Base-by-base conservation (phyloP, 345 rosid genomes). In the Citrus hindsii region DNA sequence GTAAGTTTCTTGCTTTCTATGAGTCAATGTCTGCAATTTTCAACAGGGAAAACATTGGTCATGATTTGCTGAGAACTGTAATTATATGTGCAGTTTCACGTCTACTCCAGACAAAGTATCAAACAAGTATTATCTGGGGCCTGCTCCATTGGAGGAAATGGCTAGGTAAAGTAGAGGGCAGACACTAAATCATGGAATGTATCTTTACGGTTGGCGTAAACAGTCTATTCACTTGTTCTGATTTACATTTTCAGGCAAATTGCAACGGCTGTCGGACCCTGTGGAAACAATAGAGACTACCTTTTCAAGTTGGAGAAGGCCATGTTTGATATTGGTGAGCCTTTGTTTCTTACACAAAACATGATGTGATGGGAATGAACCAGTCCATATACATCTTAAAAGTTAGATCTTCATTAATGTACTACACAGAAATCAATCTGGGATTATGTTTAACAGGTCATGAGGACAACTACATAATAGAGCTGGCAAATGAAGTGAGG, bases 241-340 rank as follows among this genome's bases (percentile, higher is more conserved):
- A 5, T 67, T 16, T 70, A 48, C 75, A 10, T 4, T 69, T 60
- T n/a, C 81, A 95, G 99, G 84, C 99, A 94, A 92, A 96, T 96
- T 74, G 97, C 99, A 18, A 92, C 93, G 64, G 99, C 99, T 13
- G 77, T 69, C 80, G 99, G 99, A 81, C 99, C 99, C 22, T 92
- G 92, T 75, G 99, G 99, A 76, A 91, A 96, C 92, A 94, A 96
- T 74, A 88, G 98, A 76, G 99, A 96, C 56, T 96, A 96, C 76
- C 88, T 96, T 42, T 94, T 96, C 85, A 73, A 53, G 84, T 76
- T 96, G 32, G 99, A 96, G 90, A 92, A 90, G 85, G 98, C 98
- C 84, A 83, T 96, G 95, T 91, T 79, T 78, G 90, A 92, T 82
- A 89, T 92, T 1, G 98, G 97, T 91, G 79, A 86, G 90, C 35